A percentile compares a stretch with the other conserved stretches of the same genome.
phyloP scores from a whole-genome alignment of 805 yeast genomes.

The Priceomyces medius region DNA sequence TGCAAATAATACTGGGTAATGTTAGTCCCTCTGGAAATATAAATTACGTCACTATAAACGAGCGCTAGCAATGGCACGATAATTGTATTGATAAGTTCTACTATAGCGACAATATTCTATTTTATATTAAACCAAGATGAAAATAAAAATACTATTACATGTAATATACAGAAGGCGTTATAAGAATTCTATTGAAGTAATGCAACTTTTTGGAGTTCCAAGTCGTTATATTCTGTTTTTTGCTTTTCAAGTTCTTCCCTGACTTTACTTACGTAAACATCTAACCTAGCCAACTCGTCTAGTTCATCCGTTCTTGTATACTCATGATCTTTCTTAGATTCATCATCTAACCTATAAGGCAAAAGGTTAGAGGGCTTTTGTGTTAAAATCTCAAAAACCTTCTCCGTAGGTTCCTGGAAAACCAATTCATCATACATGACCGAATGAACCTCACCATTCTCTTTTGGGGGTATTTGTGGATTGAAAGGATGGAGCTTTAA shows the following conservation, averaged over 20 bases:
- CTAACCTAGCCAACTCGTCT: slow-evolving; percentile 42
- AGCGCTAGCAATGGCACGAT: neutral
- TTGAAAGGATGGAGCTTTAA: slow-evolving; percentile 88
- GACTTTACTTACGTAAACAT: slow-evolving; percentile 37
- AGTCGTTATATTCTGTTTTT: slow-evolving; percentile 36
- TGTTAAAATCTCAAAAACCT: slow-evolving; percentile 75
- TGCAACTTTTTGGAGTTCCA: slow-evolving; percentile 43
- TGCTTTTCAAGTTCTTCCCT: slow-evolving; percentile 42
- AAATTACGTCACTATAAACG: neutral
- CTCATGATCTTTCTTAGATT: slow-evolving; percentile 38
- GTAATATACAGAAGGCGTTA: neutral
- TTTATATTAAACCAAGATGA: neutral
- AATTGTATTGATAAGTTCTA: too few relatives aligned
- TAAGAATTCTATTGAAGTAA: slow-evolving; percentile 26
- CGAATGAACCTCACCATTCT: slow-evolving; percentile 43
- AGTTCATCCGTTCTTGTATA: slow-evolving; percentile 39
- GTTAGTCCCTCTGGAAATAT: too few relatives aligned
- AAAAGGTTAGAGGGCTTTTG: slow-evolving; percentile 59
- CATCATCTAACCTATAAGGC: slow-evolving; percentile 37
- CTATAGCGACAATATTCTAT: neutral
- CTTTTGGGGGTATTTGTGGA: slow-evolving; percentile 35
- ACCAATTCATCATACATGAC: slow-evolving; percentile 84
- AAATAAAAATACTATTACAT: neutral
- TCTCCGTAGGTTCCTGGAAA: slow-evolving; percentile 93
- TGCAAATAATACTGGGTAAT: too few relatives aligned